Conservation (phyloP, 2,329 filamentous ascomycete genomes). For the Tetracladium maxilliforme region DNA sequence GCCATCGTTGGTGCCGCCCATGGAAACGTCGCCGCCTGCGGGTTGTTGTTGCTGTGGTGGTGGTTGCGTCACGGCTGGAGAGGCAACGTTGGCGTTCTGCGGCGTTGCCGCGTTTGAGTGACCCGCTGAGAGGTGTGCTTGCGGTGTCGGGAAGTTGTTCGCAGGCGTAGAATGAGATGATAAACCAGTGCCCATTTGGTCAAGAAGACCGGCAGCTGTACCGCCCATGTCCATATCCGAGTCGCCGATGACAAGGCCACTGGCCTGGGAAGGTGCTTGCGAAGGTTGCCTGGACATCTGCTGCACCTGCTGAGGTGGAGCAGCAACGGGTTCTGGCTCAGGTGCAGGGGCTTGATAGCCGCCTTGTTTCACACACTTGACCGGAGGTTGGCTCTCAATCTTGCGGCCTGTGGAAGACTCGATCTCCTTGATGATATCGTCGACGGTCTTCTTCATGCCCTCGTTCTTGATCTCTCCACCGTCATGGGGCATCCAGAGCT, state of each 20-base stretch:
- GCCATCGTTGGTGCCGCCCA: slow-evolving; percentile 36
- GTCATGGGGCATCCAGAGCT: slow-evolving; percentile 48
- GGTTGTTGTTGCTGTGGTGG: slow-evolving; percentile 6
- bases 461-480: slow-evolving; percentile 38
- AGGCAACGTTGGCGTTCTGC: slow-evolving; percentile 24
- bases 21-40: slow-evolving; percentile 29
- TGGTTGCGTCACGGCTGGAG: slow-evolving; percentile 19
- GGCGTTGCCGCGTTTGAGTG: slow-evolving; percentile 45
- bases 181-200: slow-evolving; percentile 51
- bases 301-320: slow-evolving; percentile 9
- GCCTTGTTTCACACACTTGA: too few species aligned
- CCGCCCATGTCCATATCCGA: slow-evolving; percentile 51
- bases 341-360: slow-evolving; percentile 5
- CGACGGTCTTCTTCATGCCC: slow-evolving; percentile 36
- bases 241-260: slow-evolving; percentile 40
- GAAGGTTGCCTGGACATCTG: slow-evolving; percentile 37
- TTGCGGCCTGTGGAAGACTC: slow-evolving; percentile 56
- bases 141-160: slow-evolving; percentile 45
- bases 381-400: too few species aligned
- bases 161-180: slow-evolving; percentile 44
- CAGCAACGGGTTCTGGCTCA: slow-evolving; percentile 8
- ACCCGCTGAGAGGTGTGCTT: slow-evolving; percentile 40
- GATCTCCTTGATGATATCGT: slow-evolving; percentile 62
- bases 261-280: slow-evolving; percentile 35
- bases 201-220: slow-evolving; percentile 48